Conservation (phyloP, 2,329 filamentous ascomycete genomes). For the Neonectria sp. region DNA sequence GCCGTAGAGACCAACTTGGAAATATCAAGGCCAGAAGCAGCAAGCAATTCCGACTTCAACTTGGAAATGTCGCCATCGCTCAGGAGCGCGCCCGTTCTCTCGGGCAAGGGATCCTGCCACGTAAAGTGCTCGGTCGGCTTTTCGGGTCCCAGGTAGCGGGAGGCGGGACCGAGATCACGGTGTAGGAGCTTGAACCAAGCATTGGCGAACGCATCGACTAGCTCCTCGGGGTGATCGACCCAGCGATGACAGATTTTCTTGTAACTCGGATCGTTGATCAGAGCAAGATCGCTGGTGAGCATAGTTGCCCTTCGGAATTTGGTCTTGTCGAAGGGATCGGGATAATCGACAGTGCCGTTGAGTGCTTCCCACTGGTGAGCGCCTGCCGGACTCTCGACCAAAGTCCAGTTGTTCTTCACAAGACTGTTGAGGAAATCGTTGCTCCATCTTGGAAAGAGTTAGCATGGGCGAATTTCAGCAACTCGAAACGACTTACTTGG, state of each 20-base stretch:
- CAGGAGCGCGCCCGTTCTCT: conserved; percentile 69
- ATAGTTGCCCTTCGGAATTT: conserved; percentile 84
- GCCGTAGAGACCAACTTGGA: conserved; percentile 76
- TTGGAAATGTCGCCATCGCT: conserved; percentile 73
- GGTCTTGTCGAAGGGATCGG: conserved; percentile 77
- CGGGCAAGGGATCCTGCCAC: conserved; percentile 83
- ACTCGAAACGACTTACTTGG: conserved; percentile 58
- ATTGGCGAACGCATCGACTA: conserved; percentile 77
- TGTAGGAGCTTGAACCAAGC: conserved; percentile 90
- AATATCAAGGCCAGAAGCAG: conserved; percentile 68
- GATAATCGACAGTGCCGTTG: conserved; percentile 76
- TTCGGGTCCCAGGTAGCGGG: conserved; percentile 82
- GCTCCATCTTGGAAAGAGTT: conserved; percentile 68
- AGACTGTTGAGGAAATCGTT: conserved; percentile 83
- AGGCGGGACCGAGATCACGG: conserved; percentile 81
- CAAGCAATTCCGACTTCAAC: conserved; percentile 79
- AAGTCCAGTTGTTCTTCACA: conserved; percentile 84
- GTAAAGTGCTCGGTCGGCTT: conserved; percentile 77
- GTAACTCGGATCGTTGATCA: conserved; percentile 80
- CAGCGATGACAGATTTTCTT: conserved; percentile 83
- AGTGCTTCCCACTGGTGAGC: conserved; percentile 86
- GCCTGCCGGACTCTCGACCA: conserved; percentile 81
- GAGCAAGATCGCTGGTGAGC: conserved; percentile 82
- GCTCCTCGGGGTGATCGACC: conserved; percentile 77
- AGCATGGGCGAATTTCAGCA: not conserved